These are phyloP conservation scores for Metschnikowia continentalis DNA, from an alignment of 805 yeast genomes.

Conservation along the genomic window DNA sequence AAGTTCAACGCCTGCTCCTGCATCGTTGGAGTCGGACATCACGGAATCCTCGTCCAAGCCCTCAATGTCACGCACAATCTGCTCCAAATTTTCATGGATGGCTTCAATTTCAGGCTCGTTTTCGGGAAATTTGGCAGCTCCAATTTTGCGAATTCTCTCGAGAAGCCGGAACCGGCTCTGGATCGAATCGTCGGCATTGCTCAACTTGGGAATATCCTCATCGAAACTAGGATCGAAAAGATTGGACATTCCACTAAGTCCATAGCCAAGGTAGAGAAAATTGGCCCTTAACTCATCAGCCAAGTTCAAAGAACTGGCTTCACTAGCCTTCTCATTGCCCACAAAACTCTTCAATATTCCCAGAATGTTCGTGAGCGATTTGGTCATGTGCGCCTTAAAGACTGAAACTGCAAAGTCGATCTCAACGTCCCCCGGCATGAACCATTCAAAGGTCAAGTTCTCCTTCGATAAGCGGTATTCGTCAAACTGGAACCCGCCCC, in stretches of 20 bases:
- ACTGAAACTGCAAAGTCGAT: slow-evolving; percentile 57
- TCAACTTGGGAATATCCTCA: slow-evolving; percentile 40
- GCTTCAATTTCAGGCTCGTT: slow-evolving; percentile 26
- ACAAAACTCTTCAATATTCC: slow-evolving; percentile 23
- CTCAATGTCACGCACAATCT: slow-evolving; percentile 30
- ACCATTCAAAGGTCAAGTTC: slow-evolving; percentile 68
- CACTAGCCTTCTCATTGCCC: slow-evolving; percentile 11
- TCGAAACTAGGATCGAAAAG: slow-evolving; percentile 70
- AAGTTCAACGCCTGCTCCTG: neutral
- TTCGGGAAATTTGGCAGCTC: slow-evolving; percentile 13
- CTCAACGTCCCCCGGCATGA: slow-evolving; percentile 55
- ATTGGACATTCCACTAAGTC: slow-evolving; percentile 65
- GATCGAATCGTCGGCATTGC: slow-evolving; percentile 27
- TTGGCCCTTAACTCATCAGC: slow-evolving; percentile 55
- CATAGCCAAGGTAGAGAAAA: slow-evolving; percentile 53
- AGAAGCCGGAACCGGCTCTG: slow-evolving; percentile 33
- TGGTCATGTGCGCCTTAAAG: slow-evolving; percentile 47
- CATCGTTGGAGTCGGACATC: neutral
- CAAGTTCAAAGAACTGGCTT: slow-evolving; percentile 22
- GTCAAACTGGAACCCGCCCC: slow-evolving; percentile 75
- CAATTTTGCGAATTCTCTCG: slow-evolving; percentile 28
- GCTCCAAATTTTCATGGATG: slow-evolving; percentile 30
- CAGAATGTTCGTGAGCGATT: slow-evolving; percentile 42
- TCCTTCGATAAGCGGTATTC: slow-evolving; percentile 44
- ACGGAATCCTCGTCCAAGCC: slow-evolving; percentile 12